phyloP scores from a whole-genome alignment of 192 early-diverging fungal species.

The Gonapodya sp. region DNA sequence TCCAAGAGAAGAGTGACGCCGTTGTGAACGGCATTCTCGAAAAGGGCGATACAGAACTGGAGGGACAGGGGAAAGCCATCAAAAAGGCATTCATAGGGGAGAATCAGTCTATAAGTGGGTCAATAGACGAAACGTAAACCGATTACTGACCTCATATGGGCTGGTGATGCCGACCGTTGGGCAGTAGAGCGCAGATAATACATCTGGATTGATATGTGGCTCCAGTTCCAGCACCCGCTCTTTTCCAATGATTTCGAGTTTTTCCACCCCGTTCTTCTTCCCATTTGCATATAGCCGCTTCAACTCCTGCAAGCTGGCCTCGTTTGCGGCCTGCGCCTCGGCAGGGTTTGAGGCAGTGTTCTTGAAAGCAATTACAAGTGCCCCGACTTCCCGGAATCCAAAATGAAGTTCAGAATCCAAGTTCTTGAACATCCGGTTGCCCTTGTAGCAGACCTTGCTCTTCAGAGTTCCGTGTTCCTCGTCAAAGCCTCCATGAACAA shows the following conservation, averaged over 20 bases:
- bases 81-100: too few relatives aligned
- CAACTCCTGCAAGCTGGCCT: not conserved
- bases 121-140: too few relatives aligned
- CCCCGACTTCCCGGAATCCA: constrained; percentile 31
- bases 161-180: constrained; percentile 29
- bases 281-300: constrained; percentile 19
- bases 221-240: constrained; percentile 26
- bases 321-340: not conserved
- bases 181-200: constrained; percentile 27
- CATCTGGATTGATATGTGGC: constrained; percentile 26
- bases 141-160: constrained; percentile 28
- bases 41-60: constrained; percentile 32
- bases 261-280: constrained; percentile 28
- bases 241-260: constrained; percentile 21
- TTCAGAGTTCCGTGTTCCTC: constrained; percentile 34
- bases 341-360: not conserved
- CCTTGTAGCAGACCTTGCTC: constrained; percentile 18
- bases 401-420: constrained; percentile 32
- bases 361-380: constrained; percentile 29
- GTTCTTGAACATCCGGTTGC: constrained; percentile 26
- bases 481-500: constrained; percentile 39
- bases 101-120: too few relatives aligned
- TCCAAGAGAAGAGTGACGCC: constrained; percentile 27
- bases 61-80: too few relatives aligned
- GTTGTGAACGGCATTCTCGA: constrained; percentile 36